phyloP scores from a whole-genome alignment of 768 basidiomycete genomes.

The Lyophyllum semitale region DNA sequence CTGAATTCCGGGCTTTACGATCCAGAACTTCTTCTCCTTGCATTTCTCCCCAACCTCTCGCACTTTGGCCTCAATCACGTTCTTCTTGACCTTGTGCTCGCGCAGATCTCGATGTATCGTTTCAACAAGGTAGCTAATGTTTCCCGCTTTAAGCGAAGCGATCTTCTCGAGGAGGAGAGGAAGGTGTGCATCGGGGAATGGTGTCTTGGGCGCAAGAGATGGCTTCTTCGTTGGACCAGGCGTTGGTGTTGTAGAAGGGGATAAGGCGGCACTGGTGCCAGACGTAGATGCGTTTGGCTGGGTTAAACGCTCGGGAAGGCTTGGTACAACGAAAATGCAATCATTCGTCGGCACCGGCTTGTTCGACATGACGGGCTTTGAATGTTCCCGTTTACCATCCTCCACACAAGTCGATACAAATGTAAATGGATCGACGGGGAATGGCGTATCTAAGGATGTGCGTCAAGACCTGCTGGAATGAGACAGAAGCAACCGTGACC shows the following conservation, averaged over 20 bases:
- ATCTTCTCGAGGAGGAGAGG: conserved; percentile 66
- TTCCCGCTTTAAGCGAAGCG: conserved; percentile 57
- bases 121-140: conserved; percentile 68
- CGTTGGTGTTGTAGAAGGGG: conserved; percentile 13
- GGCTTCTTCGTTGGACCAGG: conserved; percentile 30
- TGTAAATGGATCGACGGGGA: conserved; percentile 77
- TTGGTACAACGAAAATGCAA: conserved; percentile 47
- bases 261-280: conserved; percentile 14
- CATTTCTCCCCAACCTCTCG: conserved; percentile 76
- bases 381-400: conserved; percentile 29
- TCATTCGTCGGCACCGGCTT: conserved; percentile 21
- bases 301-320: conserved; percentile 40
- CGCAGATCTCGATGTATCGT: conserved; percentile 71
- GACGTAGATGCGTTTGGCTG: conserved; percentile 14
- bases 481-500: conserved; percentile 6
- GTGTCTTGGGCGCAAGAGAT: conserved; percentile 46
- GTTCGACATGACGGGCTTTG: conserved; percentile 13
- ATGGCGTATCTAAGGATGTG: conserved; percentile 60
- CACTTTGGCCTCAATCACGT: conserved; percentile 80
- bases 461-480: conserved; percentile 3
- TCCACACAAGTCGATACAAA: conserved; percentile 57
- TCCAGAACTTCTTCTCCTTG: conserved; percentile 74
- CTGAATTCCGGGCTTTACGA: conserved; percentile 51
- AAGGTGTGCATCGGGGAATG: conserved; percentile 71
- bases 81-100: conserved; percentile 77